Evolutionary conservation across 257 asterid species (phyloP).

Genomic region (Prunella vulgaris): DNA sequence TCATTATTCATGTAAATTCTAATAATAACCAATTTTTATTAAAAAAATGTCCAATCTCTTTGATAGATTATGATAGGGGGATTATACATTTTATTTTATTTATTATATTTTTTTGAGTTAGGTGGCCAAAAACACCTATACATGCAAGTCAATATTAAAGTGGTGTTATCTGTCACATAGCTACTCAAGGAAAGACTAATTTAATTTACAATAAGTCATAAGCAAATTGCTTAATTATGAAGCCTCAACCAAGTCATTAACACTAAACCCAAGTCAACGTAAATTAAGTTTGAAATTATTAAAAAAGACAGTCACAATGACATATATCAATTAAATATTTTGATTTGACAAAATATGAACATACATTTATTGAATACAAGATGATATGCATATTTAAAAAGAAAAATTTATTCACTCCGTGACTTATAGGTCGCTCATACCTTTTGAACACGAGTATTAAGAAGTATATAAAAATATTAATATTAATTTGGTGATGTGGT

Average conservation of each 20-base stretch:
- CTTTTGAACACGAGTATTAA: too few relatives aligned
- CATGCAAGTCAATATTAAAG: background rate
- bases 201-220: background rate
- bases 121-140: constrained; percentile 28
- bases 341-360: background rate
- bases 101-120: background rate
- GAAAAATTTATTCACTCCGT: too few relatives aligned
- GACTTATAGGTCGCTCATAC: too few relatives aligned
- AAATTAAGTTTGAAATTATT: too few relatives aligned
- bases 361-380: background rate
- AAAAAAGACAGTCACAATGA: background rate
- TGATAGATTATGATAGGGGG: background rate
- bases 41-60: background rate
- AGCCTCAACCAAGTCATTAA: background rate
- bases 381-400: background rate
- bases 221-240: background rate
- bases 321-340: too few relatives aligned
- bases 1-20: background rate
- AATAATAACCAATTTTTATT: background rate
- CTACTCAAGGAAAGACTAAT: background rate
- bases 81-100: background rate
- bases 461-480: too few relatives aligned
- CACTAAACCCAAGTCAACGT: background rate
- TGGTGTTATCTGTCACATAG: background rate
- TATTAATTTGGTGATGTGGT: too few relatives aligned